Evolutionary conservation across 1,284 basidiomycete genomes (phyloP).

Genomic region (Ustilago crameri): DNA sequence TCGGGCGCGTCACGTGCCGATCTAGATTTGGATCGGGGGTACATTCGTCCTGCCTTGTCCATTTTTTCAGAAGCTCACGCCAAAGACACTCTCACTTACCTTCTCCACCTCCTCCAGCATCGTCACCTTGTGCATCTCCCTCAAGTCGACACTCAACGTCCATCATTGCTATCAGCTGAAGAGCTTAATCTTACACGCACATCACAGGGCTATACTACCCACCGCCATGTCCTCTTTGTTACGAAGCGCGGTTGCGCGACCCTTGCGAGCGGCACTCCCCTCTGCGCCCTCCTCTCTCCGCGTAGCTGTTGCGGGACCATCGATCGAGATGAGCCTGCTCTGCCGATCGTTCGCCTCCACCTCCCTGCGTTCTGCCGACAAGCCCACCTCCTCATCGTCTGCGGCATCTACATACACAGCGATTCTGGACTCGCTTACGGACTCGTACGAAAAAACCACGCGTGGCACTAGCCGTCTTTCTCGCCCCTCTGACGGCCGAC

Average conservation of each 20-base stretch:
- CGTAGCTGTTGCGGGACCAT: constrained; percentile 10
- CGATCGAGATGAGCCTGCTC: constrained; percentile 21
- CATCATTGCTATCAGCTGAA: not conserved
- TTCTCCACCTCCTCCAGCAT: constrained; percentile 4
- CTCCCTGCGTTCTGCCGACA: constrained; percentile 16
- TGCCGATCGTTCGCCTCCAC: constrained; percentile 43
- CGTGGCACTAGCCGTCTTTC: constrained; percentile 16
- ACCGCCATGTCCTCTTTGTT: constrained; percentile 12
- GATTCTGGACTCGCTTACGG: constrained; percentile 40
- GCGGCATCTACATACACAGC: constrained; percentile 34
- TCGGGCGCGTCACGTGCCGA: constrained; percentile 1
- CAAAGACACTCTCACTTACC: not conserved
- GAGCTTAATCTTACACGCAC: not conserved
- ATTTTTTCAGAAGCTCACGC: constrained; percentile 11
- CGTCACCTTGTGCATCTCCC: not conserved
- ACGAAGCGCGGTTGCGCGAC: constrained; percentile 20
- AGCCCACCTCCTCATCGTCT: constrained; percentile 5
- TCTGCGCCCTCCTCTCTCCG: not conserved
- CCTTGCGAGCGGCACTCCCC: constrained; percentile 10
- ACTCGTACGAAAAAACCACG: constrained; percentile 27
- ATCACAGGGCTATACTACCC: not conserved
- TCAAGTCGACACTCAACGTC: not conserved
- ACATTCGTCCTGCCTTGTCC: too few species aligned
- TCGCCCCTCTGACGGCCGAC: constrained; percentile 29
- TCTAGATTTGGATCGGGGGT: too few species aligned